Base-by-base conservation (phyloP, 2,329 filamentous ascomycete genomes). In the Alternaria triticina region DNA sequence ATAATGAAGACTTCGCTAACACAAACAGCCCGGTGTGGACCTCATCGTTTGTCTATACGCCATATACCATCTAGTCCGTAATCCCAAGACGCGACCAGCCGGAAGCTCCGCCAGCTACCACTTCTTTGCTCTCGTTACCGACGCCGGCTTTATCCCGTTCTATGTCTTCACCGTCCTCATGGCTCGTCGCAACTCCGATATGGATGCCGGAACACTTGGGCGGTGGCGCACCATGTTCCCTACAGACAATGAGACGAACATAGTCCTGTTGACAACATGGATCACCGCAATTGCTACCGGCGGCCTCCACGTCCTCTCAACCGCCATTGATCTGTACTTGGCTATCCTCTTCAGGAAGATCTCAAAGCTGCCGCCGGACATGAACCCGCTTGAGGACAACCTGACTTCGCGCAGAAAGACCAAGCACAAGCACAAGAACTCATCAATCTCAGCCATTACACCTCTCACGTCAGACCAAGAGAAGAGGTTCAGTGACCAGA, bases 361-460 rank as follows among this genome's bases (percentile, higher is more conserved):
- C 72, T 85, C 89, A 6, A 84, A 86, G 20, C 86, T 97, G 77
- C 95, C 95, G 6, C 94, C 95, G 0, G 95, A 98, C 75, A 93
- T 97, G 91, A 98, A 98, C 77, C 95, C 95, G 2, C 85, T 98
- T 13, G 94, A 97, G 77, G 89, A 92, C 69, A 90, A 95, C 73
- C 83, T 97, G 61, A 97, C 94, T 1, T 89, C 92, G 11, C 88
- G 90, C 23, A 72, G 83, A 81, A 61, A 84, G 81, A 75, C 79
- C 69, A 80, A 83, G 71, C 93, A 96, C 81, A 94, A 94, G 83
- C 88, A 91, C 74, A 94, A 92, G 76, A 88, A 87, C 69, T 87
- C 86, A 1, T 85, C 87, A 15, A 74, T 82, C 11, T 79, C 79
- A 2, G 72, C 76, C 15, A 82, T 85, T 3, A 83, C 84, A 4